Conservation (phyloP, 164 flowering plant genomes). For the Vitis vinifera region ASM3070453v1 NC_081808.1:10854501-10855000, state of each 20-base stretch:
- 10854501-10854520: slow-evolving; percentile 70
- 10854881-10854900: slow-evolving; percentile 80
- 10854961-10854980: slow-evolving; percentile 49
- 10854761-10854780: slow-evolving; percentile 70
- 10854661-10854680: slow-evolving; percentile 41
- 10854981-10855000: slow-evolving; percentile 48
- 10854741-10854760: slow-evolving; percentile 63
- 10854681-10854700: slow-evolving; percentile 73
- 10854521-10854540: slow-evolving; percentile 84
- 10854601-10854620: slow-evolving; percentile 81
- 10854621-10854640: slow-evolving; percentile 54
- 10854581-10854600: slow-evolving; percentile 70
- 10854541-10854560: slow-evolving; percentile 36
- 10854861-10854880: slow-evolving; percentile 30
- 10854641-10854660: slow-evolving; percentile 64
- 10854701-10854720: slow-evolving; percentile 84
- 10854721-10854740: slow-evolving; percentile 62
- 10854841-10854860: slow-evolving; percentile 18
- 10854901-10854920: slow-evolving; percentile 54
- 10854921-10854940: slow-evolving; percentile 63
- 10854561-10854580: slow-evolving; percentile 30
- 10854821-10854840: slow-evolving; percentile 49
- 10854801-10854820: slow-evolving; percentile 35
- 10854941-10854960: slow-evolving; percentile 39
- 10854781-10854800: slow-evolving; percentile 41